Evolutionary conservation across 352 stramenopile species (phyloP), one percentile per base, ranked within the genome.

Genomic region (Pythium vanterpoolii): DNA sequence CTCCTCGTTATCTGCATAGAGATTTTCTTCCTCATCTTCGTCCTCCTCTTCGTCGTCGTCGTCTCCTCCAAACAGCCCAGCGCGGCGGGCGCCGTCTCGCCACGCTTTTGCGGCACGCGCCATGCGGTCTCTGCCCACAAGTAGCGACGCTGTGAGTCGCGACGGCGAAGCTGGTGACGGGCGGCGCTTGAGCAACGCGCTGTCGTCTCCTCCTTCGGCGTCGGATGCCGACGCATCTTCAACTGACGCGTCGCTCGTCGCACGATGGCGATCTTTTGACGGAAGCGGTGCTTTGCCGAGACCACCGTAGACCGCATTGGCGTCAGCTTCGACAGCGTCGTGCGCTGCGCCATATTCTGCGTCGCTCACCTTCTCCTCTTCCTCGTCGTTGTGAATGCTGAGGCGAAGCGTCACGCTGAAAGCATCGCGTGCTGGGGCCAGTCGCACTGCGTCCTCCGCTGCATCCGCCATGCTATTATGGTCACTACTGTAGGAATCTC

Each of bases 101-200:
- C 58, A 65, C 23, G 58, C 58, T 27, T 30, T 21, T 6, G 50
- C 59, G 9, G 59, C 59, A 19, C 50, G 49, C 9, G 50, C 59
- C 46, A 66, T 55, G 40, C 59, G 59, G 18, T 60, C 59, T 34
- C 59, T 27, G 2, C 59, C 53, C n/a, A 51, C 50, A 9, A 60
- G 27, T 23, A 60, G 34, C 23, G 47, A 55, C 10, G 59, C 31
- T 18, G 33, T 27, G 16, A 51, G 31, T 11, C 33, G 49, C 21
- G 49, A 54, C 11, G 58, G 40, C 39, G 58, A 24, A 18, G 33
- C 19, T 31, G 48, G 44, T 19, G 19, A 34, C 34, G 34, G 34
- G 10, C 34, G 34, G 18, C 34, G 34, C 19, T 42, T 42, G 8
- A n/a, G 34, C 11, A 13, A 18, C 33, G 33, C 14, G 19, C 14